phyloP scores from a whole-genome alignment of 805 yeast genomes.

The Wickerhamiella kurtzmanii region DNA sequence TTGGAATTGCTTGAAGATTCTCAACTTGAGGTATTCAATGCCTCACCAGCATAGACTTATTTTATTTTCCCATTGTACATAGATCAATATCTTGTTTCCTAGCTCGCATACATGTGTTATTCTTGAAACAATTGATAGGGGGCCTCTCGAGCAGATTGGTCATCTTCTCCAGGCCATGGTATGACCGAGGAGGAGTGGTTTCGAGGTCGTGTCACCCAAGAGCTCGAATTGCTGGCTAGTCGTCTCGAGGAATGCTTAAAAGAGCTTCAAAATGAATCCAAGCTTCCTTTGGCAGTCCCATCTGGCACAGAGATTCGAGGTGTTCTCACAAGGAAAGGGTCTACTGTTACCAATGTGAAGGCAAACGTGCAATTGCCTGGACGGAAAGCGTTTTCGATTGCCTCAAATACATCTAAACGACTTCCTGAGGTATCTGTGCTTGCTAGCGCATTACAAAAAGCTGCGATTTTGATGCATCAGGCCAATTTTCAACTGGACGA shows the following conservation, averaged over 20 bases:
- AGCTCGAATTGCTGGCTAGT: neutral
- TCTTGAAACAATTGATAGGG: too few species aligned
- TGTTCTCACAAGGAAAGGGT: neutral
- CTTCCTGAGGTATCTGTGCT: neutral
- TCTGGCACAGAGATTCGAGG: constrained; percentile 1
- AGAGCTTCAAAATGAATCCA: neutral
- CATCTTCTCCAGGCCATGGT: neutral
- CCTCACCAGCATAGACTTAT: too few species aligned
- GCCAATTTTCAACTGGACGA: neutral
- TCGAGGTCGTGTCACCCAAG: neutral
- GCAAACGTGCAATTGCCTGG: neutral
- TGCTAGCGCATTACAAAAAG: neutral
- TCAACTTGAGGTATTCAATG: too few species aligned
- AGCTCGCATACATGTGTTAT: too few species aligned
- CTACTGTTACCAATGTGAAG: neutral
- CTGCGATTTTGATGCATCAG: too few species aligned
- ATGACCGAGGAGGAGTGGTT: neutral
- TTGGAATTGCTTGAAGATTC: neutral
- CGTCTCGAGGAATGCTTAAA: neutral
- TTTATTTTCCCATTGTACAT: too few species aligned
- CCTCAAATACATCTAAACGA: neutral
- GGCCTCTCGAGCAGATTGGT: neutral
- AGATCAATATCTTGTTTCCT: too few species aligned
- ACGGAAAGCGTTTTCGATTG: neutral
- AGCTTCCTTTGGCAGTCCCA: constrained; percentile 1